A percentile compares a stretch with the other conserved stretches of the same genome.
phyloP scores from a whole-genome alignment of 2,329 filamentous ascomycete genomes.

The Colletotrichum tabaci region DNA sequence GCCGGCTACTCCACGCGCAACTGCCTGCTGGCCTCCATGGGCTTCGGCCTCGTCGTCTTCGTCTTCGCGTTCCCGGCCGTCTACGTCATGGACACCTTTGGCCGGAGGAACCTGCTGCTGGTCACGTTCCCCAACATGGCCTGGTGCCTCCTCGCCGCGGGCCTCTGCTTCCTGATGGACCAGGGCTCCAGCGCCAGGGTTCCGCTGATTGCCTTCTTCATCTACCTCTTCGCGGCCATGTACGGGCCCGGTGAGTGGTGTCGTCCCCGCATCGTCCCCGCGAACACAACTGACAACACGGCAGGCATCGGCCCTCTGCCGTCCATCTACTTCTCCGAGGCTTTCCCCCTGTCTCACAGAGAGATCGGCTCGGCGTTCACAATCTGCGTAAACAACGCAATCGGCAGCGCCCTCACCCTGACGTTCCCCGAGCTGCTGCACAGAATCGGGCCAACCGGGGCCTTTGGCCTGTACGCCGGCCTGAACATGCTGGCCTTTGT shows the following conservation, averaged over 20 bases:
- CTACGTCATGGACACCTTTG: slow-evolving; percentile 72
- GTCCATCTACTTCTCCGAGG: slow-evolving; percentile 67
- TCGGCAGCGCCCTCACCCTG: slow-evolving; percentile 50
- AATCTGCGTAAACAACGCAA: slow-evolving; percentile 50
- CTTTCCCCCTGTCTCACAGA: slow-evolving; percentile 69
- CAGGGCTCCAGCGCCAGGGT: slow-evolving; percentile 56
- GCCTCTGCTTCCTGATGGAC: slow-evolving; percentile 67
- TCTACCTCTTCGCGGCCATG: slow-evolving; percentile 69
- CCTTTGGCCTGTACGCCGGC: slow-evolving; percentile 73
- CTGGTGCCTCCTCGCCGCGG: slow-evolving; percentile 56
- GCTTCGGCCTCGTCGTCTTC: slow-evolving; percentile 72
- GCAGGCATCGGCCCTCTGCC: slow-evolving; percentile 51
- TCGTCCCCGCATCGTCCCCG: background rate
- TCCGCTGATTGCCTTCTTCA: slow-evolving; percentile 68
- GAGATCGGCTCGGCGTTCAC: slow-evolving; percentile 54
- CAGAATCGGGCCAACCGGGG: slow-evolving; percentile 55
- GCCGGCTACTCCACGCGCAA: slow-evolving; percentile 58
- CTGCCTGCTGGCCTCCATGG: slow-evolving; percentile 68
- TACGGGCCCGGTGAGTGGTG: slow-evolving; percentile 59
- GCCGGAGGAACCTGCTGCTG: slow-evolving; percentile 64
- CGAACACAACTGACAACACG: slow-evolving; percentile 3
- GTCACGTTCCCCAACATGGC: slow-evolving; percentile 61
- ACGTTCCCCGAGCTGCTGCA: slow-evolving; percentile 63
- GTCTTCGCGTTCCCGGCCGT: slow-evolving; percentile 71
- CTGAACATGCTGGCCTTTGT: slow-evolving; percentile 73